Conservation (phyloP, 164 flowering plant species). For the Chimonanthus praecox region DNA sequence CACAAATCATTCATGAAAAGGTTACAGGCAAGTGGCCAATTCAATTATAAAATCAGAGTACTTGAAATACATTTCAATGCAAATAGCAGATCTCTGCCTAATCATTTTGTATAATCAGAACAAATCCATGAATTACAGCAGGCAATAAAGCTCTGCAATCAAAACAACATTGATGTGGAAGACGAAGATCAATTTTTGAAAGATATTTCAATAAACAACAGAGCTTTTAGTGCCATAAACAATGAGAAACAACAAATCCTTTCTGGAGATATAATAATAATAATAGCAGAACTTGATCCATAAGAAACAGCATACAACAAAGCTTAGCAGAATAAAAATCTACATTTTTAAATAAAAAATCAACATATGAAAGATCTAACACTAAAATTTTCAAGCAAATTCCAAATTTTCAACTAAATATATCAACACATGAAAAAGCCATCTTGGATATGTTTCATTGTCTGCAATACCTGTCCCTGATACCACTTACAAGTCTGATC, state of each 20-base stretch:
- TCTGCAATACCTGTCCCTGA: conserved; percentile 60
- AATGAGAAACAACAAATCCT: no score
- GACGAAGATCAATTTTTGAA: no score
- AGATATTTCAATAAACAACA: no score
- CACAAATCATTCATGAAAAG: conserved; percentile 2
- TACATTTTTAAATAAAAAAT: no score
- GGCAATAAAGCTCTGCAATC: background rate
- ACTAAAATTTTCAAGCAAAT: background rate
- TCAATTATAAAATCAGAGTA: background rate
- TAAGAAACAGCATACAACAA: background rate
- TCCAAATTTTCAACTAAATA: background rate
- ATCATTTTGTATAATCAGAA: background rate
- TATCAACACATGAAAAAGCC: background rate
- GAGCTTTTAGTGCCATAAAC: no score
- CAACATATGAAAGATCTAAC: background rate
- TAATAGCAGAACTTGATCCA: no score
- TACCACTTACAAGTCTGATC: conserved; percentile 87
- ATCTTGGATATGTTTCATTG: conserved; percentile 6
- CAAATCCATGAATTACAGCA: background rate
- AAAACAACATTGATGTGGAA: background rate
- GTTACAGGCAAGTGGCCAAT: background rate
- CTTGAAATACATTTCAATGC: background rate
- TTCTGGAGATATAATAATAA: no score
- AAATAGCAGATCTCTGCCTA: background rate
- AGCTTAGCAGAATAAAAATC: background rate